Conservation (phyloP, 495 filamentous ascomycete species). For the Usnea hakonensis region DNA sequence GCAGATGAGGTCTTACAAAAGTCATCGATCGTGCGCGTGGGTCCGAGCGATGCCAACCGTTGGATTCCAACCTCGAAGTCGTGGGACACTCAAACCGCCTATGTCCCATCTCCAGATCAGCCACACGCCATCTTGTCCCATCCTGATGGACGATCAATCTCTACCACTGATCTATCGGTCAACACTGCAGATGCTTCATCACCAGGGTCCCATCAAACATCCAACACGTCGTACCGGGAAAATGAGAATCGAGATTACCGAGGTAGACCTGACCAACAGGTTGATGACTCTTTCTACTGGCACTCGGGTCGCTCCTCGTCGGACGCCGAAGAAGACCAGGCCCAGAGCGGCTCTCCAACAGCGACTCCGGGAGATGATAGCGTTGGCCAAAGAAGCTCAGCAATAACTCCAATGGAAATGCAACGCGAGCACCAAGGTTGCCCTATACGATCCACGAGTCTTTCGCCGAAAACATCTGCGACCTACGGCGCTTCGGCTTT, state of each 20-base stretch:
- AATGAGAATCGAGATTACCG: conserved; percentile 10
- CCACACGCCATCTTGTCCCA: conserved; percentile 10
- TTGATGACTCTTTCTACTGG: conserved; percentile 25
- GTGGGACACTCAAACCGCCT: conserved; percentile 14
- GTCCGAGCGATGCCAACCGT: conserved; percentile 11
- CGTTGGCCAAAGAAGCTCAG: conserved; percentile 1
- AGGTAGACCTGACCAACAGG: conserved; percentile 12
- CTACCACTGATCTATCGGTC: conserved; percentile 16
- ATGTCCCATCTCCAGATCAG: conserved; percentile 13
- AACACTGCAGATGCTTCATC: conserved; percentile 13
- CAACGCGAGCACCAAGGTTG: conserved; percentile 10
- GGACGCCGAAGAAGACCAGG: conserved; percentile 16
- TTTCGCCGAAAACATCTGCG: conserved; percentile 9
- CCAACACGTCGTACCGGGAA: conserved; percentile 21
- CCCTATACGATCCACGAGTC: conserved; percentile 14
- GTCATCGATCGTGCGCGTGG: conserved; percentile 11
- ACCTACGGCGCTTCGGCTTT: conserved; percentile 37
- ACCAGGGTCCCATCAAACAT: conserved; percentile 23
- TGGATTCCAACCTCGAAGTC: conserved; percentile 10
- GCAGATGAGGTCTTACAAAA: conserved; percentile 12
- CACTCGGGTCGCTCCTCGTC: conserved; percentile 23
- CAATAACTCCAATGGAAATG: conserved; percentile 1
- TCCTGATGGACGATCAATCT: conserved; percentile 15
- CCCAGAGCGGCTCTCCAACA: conserved; percentile 9
- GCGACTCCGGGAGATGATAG: conserved; percentile 13